These are phyloP conservation scores for Naganishia kalamii DNA, from an alignment of 768 basidiomycete species.

Conservation along the genomic window DNA sequence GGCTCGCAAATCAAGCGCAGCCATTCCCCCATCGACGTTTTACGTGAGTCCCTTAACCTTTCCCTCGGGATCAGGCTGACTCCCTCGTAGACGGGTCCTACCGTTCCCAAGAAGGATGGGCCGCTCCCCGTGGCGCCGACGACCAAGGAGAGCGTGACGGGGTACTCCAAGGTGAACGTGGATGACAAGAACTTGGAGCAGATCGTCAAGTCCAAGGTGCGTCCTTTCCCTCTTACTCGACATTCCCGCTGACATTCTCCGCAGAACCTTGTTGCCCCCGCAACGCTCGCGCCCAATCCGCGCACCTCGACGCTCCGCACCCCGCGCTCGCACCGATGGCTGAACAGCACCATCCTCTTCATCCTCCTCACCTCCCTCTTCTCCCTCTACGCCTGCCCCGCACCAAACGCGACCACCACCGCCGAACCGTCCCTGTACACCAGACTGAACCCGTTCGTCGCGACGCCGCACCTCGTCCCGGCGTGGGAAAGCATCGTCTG, in stretches of 20 bases:
- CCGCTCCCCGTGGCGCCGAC: background rate
- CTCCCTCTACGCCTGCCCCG: slow-evolving; percentile 10
- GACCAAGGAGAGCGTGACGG: background rate
- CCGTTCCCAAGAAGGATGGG: background rate
- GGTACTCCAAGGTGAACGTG: background rate
- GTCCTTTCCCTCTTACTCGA: background rate
- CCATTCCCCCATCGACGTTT: slow-evolving; percentile 1
- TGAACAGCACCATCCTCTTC: slow-evolving; percentile 13
- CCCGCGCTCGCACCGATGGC: slow-evolving; percentile 1
- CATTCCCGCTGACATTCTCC: background rate
- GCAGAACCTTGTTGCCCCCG: background rate
- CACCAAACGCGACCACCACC: background rate
- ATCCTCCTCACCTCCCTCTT: slow-evolving; percentile 11
- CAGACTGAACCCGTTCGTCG: slow-evolving; percentile 19
- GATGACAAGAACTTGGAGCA: slow-evolving; percentile 7
- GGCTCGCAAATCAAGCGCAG: slow-evolving; percentile 7
- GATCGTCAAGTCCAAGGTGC: background rate
- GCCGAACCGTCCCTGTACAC: slow-evolving; percentile 8
- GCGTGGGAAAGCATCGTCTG: slow-evolving; percentile 23
- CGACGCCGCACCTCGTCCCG: slow-evolving; percentile 8
- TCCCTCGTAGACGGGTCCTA: background rate
- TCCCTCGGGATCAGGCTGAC: background rate
- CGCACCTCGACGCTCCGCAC: background rate
- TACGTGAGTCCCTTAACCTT: background rate
- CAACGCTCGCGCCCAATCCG: background rate